These are phyloP conservation scores for Geotrichum klebahnii DNA, from an alignment of 1,139 yeast genomes.

Conservation along the genomic window DNA sequence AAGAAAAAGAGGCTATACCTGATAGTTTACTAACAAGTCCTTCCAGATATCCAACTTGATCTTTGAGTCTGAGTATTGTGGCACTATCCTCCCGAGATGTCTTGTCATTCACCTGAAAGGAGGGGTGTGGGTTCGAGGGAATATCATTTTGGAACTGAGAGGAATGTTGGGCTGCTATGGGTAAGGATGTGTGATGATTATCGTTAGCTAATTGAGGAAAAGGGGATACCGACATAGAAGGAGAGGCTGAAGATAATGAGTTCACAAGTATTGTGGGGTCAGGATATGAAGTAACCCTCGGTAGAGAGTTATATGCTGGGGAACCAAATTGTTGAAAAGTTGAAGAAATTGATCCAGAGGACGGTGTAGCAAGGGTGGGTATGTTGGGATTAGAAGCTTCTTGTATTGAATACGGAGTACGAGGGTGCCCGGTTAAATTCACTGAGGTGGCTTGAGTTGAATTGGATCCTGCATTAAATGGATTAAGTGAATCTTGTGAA, in stretches of 20 bases:
- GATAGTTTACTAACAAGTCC: constrained; percentile 5
- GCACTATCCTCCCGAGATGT: background rate
- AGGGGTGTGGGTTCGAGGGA: too few relatives aligned
- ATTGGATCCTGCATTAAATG: too few relatives aligned
- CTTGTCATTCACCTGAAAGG: background rate
- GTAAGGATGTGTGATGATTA: background rate
- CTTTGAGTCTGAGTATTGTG: background rate
- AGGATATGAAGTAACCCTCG: too few relatives aligned
- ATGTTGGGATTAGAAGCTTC: background rate
- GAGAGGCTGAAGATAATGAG: background rate
- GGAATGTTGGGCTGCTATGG: background rate
- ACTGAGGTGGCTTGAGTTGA: too few relatives aligned
- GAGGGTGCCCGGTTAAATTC: background rate
- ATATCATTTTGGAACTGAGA: background rate
- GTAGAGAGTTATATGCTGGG: background rate
- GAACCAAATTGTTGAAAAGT: background rate
- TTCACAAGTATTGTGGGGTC: background rate
- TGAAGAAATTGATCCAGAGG: background rate
- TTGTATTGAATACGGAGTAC: background rate
- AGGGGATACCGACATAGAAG: background rate
- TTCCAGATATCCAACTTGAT: constrained; percentile 6
- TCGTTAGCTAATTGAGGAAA: background rate
- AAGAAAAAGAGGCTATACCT: constrained; percentile 10
- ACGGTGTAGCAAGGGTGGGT: background rate
- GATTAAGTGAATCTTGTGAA: background rate